Evolutionary conservation across 495 filamentous ascomycete species (phyloP), one percentile per base, ranked within the genome.

Genomic region (Penicillium turbatum): DNA sequence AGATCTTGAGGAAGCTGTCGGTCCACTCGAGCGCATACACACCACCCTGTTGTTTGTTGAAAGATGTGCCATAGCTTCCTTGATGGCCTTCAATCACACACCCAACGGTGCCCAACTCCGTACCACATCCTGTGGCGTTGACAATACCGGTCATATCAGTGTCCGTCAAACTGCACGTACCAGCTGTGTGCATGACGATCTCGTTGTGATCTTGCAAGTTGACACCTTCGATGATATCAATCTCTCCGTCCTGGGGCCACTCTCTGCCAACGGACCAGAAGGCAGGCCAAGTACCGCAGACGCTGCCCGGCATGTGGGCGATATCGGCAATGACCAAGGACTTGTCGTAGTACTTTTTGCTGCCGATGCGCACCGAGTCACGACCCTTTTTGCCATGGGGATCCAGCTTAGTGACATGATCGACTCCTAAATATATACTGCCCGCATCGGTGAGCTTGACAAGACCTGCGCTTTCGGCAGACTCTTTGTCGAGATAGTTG

Each of bases 211-310:
- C 68, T 44, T 85, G 76, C 31, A 73, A 60, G 69, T 93, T 90
- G 54, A 95, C 87, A 36, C 88, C 88, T 65, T 97, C 90, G 65
- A 96, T 85, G 59, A 96, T 90, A 75, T 96, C 91, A 56, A 95
- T 91, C 69, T 97, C 92, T 17, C 92, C 92, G 32, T 80, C 76
- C 10, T 70, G 65, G 0, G 90, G 92, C 92, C 92, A 97, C 42
- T 83, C 74, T 6, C 79, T 77, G 15, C 89, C 88, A 11, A 85
- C 72, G 2, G 82, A 86, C 88, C 90, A 95, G 54, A 79, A 80
- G n/a, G 86, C 82, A 16, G 87, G 86, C 86, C 86, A 90, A 26
- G 76, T 79, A 46, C 89, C 89, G 61, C 89, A 93, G 34, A 66
- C 69, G 12, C 77, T 73, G 8, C 77, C 80, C 0, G 89, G 89